Conservation (phyloP, 2,329 filamentous ascomycete species). For the Exophiala alcalophila region DNA sequence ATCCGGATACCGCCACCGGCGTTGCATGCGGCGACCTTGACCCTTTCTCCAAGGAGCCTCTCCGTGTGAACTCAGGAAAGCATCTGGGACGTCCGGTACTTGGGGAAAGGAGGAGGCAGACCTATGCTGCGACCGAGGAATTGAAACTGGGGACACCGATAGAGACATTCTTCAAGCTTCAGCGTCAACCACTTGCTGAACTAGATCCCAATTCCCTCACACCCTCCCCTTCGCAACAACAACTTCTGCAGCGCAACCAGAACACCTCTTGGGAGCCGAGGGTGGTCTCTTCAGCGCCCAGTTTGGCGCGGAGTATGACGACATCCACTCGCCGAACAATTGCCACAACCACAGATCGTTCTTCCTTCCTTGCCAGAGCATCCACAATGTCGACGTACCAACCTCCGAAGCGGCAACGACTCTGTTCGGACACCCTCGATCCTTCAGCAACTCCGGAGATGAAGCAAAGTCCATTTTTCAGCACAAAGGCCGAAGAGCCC, state of each 20-base stretch:
- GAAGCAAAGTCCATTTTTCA: slow-evolving; percentile 51
- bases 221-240: slow-evolving; percentile 63
- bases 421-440: slow-evolving; percentile 49
- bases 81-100: slow-evolving; percentile 35
- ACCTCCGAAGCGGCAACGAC: slow-evolving; percentile 50
- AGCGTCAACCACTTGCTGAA: slow-evolving; percentile 62
- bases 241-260: slow-evolving; percentile 54
- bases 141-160: slow-evolving; percentile 62
- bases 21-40: slow-evolving; percentile 81
- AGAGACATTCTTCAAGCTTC: slow-evolving; percentile 63
- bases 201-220: slow-evolving; percentile 66
- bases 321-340: slow-evolving; percentile 41
- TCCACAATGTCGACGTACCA: slow-evolving; percentile 43
- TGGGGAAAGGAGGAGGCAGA: slow-evolving; percentile 40
- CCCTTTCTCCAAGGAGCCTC: slow-evolving; percentile 54
- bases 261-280: slow-evolving; percentile 55
- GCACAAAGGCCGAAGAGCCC: slow-evolving; percentile 32
- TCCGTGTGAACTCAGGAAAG: slow-evolving; percentile 22
- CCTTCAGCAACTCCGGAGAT: slow-evolving; percentile 35
- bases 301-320: slow-evolving; percentile 36
- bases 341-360: slow-evolving; percentile 43
- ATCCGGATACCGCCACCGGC: slow-evolving; percentile 64
- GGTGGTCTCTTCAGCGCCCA: slow-evolving; percentile 43
- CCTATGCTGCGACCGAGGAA: slow-evolving; percentile 46
- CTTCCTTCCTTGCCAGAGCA: slow-evolving; percentile 40